Conservation (phyloP, 148 eudicot genomes). For the Rhododendron griersonianum region DNA sequence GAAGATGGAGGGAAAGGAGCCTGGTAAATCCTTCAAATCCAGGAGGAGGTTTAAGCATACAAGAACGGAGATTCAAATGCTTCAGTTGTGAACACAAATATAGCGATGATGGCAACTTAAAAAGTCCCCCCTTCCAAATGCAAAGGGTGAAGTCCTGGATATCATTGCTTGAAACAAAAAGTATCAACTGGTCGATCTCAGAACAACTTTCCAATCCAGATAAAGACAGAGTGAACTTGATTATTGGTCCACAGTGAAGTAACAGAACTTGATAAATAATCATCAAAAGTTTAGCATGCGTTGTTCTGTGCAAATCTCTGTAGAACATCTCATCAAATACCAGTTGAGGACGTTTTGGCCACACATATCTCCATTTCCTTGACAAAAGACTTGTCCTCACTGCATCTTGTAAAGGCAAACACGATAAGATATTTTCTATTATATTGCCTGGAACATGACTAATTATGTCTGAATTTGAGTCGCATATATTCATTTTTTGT, state of each 20-base stretch:
- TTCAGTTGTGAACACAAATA: neutral
- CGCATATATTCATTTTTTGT: neutral
- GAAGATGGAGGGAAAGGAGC: neutral
- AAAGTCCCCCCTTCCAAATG: neutral
- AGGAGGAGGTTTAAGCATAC: slow-evolving; percentile 3
- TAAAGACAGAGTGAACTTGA: neutral
- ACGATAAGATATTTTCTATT: neutral
- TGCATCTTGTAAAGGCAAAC: neutral
- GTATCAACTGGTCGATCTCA: neutral
- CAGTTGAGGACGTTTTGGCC: neutral
- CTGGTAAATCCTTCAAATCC: slow-evolving; percentile 4
- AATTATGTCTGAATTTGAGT: neutral
- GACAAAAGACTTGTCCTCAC: neutral
- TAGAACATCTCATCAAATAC: neutral
- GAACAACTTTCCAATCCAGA: neutral
- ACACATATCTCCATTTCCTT: neutral
- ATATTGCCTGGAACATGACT: neutral
- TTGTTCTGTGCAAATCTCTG: neutral
- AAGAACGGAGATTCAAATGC: slow-evolving; percentile 6
- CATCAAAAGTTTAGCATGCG: neutral
- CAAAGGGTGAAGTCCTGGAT: neutral
- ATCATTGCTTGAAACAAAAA: neutral
- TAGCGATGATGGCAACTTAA: neutral
- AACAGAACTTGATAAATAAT: neutral
- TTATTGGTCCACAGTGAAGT: neutral